Evolutionary conservation across 148 eudicot species (phyloP), one percentile per base, ranked within the genome.

Genomic region (Camellia granthamiana): DNA sequence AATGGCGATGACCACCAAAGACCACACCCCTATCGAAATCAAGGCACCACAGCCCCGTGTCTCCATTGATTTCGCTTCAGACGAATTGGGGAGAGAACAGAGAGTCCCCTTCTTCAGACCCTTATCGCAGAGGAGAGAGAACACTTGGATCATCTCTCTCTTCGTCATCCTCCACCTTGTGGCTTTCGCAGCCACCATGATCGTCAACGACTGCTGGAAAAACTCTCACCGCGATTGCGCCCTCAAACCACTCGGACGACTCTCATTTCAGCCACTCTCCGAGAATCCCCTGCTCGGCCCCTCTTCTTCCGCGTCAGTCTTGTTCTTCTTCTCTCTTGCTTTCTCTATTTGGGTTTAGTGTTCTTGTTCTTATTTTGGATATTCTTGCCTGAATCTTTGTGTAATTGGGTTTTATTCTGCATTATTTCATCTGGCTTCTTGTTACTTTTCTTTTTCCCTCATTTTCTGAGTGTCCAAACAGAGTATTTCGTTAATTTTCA

Each of bases 211-310:
- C 75, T 94, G 98, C 78, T 92, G 91, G 94, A 71, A 68, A 12
- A 88, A 84, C 61, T 92, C 97, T 9, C 88, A 90, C 43, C 87
- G 84, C 0, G 84, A 91, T 4, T 94, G 98, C 64, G 75, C 85
- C 19, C 80, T 92, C 19, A 66, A 79, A 16, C 69, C 84, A 16
- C 90, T 88, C 14, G 88, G 93, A 38, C 79, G 90, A 42, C 74
- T 94, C 67, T 86, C 95, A 16, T 92, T 94, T 89, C 98, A 94
- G 83, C 93, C 91, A 52, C 87, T 94, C 7, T 51, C 81, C 6
- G 98, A 94, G 75, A 94, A 94, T 77, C 98, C 97, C 58, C 81
- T 94, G 19, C 97, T 94, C 54, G 97, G 94, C 1, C 98, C 98
- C 44, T 94, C 98, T 23, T 78, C 90, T 79, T 87, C 94, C 43